Conservation (phyloP, 352 stramenopile species). For the Phytophthora ohioensis region DNA sequence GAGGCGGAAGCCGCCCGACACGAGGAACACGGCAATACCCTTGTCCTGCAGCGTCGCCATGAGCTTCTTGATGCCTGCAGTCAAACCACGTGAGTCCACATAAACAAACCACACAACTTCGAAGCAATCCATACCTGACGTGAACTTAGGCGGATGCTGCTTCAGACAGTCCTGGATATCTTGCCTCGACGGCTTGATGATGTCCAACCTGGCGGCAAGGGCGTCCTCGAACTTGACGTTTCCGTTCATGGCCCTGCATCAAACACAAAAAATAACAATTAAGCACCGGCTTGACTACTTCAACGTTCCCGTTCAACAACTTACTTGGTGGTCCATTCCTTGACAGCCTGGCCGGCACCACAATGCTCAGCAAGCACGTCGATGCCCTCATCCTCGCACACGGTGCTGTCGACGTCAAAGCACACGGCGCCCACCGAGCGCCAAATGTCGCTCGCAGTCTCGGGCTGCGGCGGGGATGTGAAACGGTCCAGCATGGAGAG, state of each 20-base stretch:
- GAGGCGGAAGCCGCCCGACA: slow-evolving; percentile 98
- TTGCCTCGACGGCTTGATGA: slow-evolving; percentile 94
- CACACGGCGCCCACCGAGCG: slow-evolving; percentile 80
- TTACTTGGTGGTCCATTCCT: slow-evolving; percentile 94
- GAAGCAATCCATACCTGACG: slow-evolving; percentile 51
- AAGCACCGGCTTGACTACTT: not conserved
- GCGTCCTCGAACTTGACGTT: slow-evolving; percentile 98
- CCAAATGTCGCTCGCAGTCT: slow-evolving; percentile 61
- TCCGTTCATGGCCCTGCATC: slow-evolving; percentile 96
- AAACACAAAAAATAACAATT: not conserved
- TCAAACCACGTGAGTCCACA: not conserved
- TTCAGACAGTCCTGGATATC: slow-evolving; percentile 92
- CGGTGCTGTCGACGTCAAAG: slow-evolving; percentile 98
- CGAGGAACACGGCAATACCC: slow-evolving; percentile 95
- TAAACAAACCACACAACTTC: not conserved
- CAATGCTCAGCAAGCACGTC: slow-evolving; percentile 98
- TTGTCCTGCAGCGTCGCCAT: slow-evolving; percentile 91
- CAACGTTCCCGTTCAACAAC: slow-evolving; percentile 17
- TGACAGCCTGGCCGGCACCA: slow-evolving; percentile 94
- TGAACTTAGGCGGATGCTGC: slow-evolving; percentile 93
- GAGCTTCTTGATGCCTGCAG: slow-evolving; percentile 86
- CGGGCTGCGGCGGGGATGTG: slow-evolving; percentile 27
- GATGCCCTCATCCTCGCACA: slow-evolving; percentile 98
- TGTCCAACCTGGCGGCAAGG: slow-evolving; percentile 93
- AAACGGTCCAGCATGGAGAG: slow-evolving; percentile 39